These are phyloP conservation scores for Psidium friedrichsthalianum DNA, from an alignment of 345 rosid species.

Conservation along the genomic window DNA sequence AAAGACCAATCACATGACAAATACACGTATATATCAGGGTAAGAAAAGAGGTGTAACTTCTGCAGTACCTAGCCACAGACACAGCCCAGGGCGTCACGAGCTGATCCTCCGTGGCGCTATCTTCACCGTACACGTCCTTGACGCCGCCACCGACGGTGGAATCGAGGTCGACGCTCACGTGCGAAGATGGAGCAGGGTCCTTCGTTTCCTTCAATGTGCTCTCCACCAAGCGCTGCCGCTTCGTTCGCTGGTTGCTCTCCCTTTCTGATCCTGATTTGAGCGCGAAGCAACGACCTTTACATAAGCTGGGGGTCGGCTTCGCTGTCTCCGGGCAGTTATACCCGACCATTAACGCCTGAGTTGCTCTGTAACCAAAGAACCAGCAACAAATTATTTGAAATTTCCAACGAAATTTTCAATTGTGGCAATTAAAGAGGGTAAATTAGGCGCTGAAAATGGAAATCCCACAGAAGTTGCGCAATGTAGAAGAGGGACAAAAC, in stretches of 20 bases:
- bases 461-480: neutral
- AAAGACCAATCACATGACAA: neutral
- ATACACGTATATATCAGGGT: no score
- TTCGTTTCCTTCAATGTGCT: slow-evolving; percentile 1
- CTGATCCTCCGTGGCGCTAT: slow-evolving; percentile 36
- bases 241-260: neutral
- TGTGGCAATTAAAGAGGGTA: neutral
- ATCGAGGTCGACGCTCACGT: neutral
- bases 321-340: neutral
- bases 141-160: slow-evolving; percentile 9
- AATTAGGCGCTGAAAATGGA: neutral
- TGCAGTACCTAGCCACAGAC: slow-evolving; percentile 31
- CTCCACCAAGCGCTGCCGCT: neutral
- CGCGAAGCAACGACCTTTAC: neutral
- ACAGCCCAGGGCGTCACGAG: slow-evolving; percentile 37
- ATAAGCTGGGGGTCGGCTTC: neutral
- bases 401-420: neutral
- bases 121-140: slow-evolving; percentile 33
- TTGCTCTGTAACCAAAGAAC: slow-evolving; percentile 2
- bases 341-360: slow-evolving; percentile 3
- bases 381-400: neutral
- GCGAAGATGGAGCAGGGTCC: neutral
- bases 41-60: neutral
- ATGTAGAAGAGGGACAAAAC: neutral
- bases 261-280: neutral